These are phyloP conservation scores for Pythium aphanidermatum DNA, from an alignment of 352 stramenopile species.

Conservation along the genomic window DNA sequence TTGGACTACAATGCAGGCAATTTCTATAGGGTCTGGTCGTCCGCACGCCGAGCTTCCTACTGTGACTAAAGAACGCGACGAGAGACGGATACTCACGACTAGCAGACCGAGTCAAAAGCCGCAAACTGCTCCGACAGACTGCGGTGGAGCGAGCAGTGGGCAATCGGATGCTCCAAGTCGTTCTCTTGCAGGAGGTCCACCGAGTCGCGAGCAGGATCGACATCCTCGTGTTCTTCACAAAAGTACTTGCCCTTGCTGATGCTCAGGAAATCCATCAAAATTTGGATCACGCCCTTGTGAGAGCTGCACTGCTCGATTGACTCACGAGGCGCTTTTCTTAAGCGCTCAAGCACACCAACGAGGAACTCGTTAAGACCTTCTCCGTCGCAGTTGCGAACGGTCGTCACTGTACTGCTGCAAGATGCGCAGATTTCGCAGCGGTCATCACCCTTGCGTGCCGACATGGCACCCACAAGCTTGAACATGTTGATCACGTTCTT, in stretches of 20 bases:
- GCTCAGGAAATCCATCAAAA: constrained; percentile 82
- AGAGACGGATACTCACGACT: too few relatives aligned
- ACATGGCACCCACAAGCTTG: constrained; percentile 67
- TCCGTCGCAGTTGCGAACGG: constrained; percentile 43
- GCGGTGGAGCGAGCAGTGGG: constrained; percentile 68
- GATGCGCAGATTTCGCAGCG: constrained; percentile 48
- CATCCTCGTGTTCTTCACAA: constrained; percentile 37
- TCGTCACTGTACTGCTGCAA: constrained; percentile 33
- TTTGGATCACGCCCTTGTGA: constrained; percentile 73
- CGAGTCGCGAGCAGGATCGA: constrained; percentile 12
- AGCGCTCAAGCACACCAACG: constrained; percentile 37
- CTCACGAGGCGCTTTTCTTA: constrained; percentile 35
- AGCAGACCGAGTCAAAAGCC: constrained; percentile 73
- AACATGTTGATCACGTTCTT: constrained; percentile 81
- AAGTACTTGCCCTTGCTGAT: constrained; percentile 76
- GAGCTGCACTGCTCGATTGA: constrained; percentile 48
- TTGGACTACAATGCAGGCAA: too few relatives aligned
- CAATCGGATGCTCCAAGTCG: constrained; percentile 57
- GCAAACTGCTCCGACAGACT: constrained; percentile 72
- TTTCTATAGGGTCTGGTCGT: too few relatives aligned
- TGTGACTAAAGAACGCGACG: too few relatives aligned
- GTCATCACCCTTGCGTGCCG: constrained; percentile 35
- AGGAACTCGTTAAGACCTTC: constrained; percentile 58
- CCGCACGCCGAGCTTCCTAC: too few relatives aligned
- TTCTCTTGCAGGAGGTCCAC: constrained; percentile 28